Percentiles rank a stretch among this genome's conserved stretches.
Evolutionary conservation across 2,329 filamentous ascomycete species (phyloP).

Genomic region (Fusarium fujikuroi): DNA sequence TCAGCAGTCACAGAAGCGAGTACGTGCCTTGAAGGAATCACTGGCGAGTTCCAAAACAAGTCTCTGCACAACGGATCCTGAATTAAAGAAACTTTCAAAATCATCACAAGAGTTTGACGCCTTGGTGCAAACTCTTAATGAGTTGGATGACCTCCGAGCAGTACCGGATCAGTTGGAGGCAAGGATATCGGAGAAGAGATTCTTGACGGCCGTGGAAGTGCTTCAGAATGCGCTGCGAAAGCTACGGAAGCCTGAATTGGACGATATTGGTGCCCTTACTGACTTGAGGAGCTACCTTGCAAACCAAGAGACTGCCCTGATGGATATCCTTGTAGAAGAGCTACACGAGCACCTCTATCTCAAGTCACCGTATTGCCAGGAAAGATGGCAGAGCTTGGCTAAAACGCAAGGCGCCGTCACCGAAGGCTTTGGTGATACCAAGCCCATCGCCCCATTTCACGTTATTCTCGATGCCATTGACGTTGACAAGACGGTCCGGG

Average conservation of each 20-base stretch:
- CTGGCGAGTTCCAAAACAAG: constrained; percentile 82
- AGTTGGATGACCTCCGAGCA: constrained; percentile 87
- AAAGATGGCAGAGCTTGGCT: constrained; percentile 88
- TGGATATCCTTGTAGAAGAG: constrained; percentile 97
- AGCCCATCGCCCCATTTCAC: constrained; percentile 65
- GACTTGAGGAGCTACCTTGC: constrained; percentile 89
- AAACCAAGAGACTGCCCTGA: constrained; percentile 91
- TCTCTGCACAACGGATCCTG: constrained; percentile 86
- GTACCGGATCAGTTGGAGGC: constrained; percentile 94
- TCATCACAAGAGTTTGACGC: constrained; percentile 92
- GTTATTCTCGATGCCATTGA: constrained; percentile 70
- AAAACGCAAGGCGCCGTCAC: constrained; percentile 69
- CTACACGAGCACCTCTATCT: constrained; percentile 97
- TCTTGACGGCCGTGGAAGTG: constrained; percentile 90
- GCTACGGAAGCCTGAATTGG: constrained; percentile 87
- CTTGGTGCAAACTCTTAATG: constrained; percentile 82
- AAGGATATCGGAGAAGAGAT: constrained; percentile 94
- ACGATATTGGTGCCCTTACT: constrained; percentile 87
- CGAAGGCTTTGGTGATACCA: constrained; percentile 60
- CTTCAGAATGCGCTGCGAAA: constrained; percentile 87
- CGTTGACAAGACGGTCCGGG: constrained; percentile 71
- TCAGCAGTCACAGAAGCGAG: constrained; percentile 84
- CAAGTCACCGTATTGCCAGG: constrained; percentile 97
- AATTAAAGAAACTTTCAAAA: constrained; percentile 88
- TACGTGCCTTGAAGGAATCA: constrained; percentile 85